Conservation (phyloP, 2,329 filamentous ascomycete species). For the Zymoseptoria pseudotritici region DNA sequence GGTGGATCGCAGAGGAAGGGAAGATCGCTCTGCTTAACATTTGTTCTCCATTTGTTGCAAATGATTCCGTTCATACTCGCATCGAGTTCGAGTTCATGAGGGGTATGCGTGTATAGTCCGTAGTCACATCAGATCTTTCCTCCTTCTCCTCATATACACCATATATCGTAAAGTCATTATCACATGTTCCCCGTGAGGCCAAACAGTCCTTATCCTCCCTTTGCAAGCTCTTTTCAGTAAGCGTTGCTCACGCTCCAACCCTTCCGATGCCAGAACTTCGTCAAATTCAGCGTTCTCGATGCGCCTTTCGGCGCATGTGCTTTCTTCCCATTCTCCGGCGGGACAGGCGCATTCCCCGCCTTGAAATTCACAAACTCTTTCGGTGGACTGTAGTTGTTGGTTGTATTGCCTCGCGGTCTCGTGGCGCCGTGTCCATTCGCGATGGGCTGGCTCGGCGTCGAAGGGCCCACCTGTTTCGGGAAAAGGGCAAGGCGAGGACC, state of each 20-base stretch:
- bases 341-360: neutral
- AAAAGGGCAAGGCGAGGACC: conserved; percentile 11
- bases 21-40: too few species aligned
- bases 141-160: too few species aligned
- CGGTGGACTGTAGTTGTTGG: conserved; percentile 2
- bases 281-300: neutral
- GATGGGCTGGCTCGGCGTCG: conserved; percentile 10
- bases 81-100: too few species aligned
- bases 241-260: neutral
- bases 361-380: neutral
- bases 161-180: too few species aligned
- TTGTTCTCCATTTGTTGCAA: too few species aligned
- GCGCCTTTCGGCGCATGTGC: neutral
- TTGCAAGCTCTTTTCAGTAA: neutral
- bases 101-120: too few species aligned
- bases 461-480: conserved; percentile 10
- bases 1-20: too few species aligned
- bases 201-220: neutral
- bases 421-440: conserved; percentile 8
- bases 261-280: neutral
- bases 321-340: neutral
- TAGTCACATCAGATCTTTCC: too few species aligned
- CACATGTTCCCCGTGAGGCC: neutral
- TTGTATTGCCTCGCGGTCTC: neutral
- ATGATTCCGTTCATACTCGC: too few species aligned